These are phyloP conservation scores for Penicillium oxalicum DNA, from an alignment of 2,329 filamentous ascomycete species.

Conservation along the genomic window DNA sequence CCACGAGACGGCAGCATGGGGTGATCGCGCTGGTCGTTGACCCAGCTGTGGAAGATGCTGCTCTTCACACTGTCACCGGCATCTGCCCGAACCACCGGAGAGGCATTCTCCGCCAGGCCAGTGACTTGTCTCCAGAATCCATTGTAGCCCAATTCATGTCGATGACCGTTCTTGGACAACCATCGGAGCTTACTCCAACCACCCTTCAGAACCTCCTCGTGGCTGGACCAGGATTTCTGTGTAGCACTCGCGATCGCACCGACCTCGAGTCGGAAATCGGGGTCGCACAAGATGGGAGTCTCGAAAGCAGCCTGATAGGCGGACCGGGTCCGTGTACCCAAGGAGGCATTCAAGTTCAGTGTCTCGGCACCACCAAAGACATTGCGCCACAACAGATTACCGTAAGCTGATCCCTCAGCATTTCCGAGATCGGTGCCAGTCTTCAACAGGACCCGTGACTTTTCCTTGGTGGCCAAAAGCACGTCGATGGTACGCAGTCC, in stretches of 20 bases:
- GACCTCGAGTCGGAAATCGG: constrained; percentile 69
- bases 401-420: constrained; percentile 87
- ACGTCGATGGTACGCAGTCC: constrained; percentile 67
- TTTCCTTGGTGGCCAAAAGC: constrained; percentile 70
- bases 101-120: constrained; percentile 66
- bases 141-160: constrained; percentile 73
- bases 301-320: constrained; percentile 84
- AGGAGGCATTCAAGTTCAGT: constrained; percentile 76
- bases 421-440: constrained; percentile 93
- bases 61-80: constrained; percentile 90
- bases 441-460: constrained; percentile 78
- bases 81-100: constrained; percentile 73
- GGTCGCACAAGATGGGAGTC: constrained; percentile 76
- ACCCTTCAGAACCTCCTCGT: constrained; percentile 82
- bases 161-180: constrained; percentile 58
- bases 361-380: constrained; percentile 91
- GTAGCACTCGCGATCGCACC: constrained; percentile 79
- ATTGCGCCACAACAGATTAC: constrained; percentile 81
- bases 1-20: constrained; percentile 77
- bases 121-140: constrained; percentile 86
- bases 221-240: constrained; percentile 85
- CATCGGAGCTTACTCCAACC: constrained; percentile 71
- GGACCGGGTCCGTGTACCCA: constrained; percentile 84
- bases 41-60: constrained; percentile 74
- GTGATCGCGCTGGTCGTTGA: constrained; percentile 74